phyloP scores from a whole-genome alignment of 257 asterid species.

The Avicennia marina region DNA sequence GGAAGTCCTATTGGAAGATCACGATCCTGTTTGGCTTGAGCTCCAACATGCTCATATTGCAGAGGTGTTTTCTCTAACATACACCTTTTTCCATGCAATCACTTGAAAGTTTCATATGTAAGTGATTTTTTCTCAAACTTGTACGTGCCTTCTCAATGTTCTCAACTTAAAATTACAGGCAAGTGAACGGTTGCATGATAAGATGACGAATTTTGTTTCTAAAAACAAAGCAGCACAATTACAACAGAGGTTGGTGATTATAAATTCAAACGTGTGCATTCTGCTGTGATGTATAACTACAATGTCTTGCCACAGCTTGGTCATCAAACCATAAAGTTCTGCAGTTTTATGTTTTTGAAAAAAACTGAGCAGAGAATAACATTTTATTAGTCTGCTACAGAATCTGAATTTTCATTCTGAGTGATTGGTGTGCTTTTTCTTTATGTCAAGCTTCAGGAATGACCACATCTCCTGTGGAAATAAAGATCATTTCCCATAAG shows the following conservation, averaged over 20 bases:
- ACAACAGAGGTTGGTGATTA: slow-evolving; percentile 72
- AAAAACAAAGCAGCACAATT: slow-evolving; percentile 98
- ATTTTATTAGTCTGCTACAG: no score
- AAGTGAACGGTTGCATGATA: slow-evolving; percentile 78
- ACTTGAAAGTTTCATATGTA: slow-evolving; percentile 7
- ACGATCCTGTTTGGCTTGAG: slow-evolving; percentile 94
- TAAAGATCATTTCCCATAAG: no score
- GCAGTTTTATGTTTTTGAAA: no score
- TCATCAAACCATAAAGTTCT: neutral
- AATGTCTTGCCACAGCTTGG: neutral
- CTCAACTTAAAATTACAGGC: slow-evolving; percentile 49
- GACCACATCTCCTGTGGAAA: no score
- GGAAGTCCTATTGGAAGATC: slow-evolving; percentile 89
- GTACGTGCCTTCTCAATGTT: slow-evolving; percentile 18
- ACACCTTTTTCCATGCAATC: slow-evolving; percentile 7
- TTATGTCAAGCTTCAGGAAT: no score
- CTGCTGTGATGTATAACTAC: neutral
- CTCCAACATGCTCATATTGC: slow-evolving; percentile 90
- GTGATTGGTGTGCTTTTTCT: no score
- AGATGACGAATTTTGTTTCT: slow-evolving; percentile 75
- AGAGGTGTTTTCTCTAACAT: slow-evolving; percentile 48
- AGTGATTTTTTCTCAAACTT: neutral
- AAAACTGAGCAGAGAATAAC: no score
- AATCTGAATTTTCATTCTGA: no score
- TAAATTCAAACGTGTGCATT: neutral